Conservation (phyloP, 768 basidiomycete genomes). For the Mycena venus region DNA sequence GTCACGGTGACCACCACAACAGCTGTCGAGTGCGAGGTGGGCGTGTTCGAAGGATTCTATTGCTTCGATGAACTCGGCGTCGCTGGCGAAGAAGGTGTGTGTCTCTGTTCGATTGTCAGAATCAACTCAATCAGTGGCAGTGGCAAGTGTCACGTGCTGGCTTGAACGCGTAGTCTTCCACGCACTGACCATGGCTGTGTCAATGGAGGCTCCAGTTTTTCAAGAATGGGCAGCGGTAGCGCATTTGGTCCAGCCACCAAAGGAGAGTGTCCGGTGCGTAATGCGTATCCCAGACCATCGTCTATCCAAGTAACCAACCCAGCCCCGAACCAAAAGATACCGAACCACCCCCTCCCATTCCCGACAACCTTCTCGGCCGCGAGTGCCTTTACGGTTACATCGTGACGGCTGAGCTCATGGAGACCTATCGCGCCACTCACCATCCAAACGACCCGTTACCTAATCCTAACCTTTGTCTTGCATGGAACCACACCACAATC, state of each 20-base stretch:
- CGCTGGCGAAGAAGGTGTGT: too few relatives aligned
- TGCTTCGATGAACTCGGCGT: too few relatives aligned
- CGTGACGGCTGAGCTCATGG: background rate
- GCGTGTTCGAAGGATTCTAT: too few relatives aligned
- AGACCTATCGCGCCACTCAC: background rate
- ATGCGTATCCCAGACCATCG: constrained; percentile 2
- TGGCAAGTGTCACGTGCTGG: too few relatives aligned
- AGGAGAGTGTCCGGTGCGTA: background rate
- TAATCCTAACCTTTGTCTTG: background rate
- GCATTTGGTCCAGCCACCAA: background rate
- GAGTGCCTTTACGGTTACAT: constrained; percentile 11
- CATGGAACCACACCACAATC: background rate
- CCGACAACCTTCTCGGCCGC: background rate
- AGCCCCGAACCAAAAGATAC: background rate
- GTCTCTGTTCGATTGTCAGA: too few relatives aligned
- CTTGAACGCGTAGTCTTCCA: too few relatives aligned
- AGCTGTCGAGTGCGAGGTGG: too few relatives aligned
- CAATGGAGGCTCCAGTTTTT: background rate
- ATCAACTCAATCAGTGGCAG: too few relatives aligned
- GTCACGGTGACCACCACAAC: too few relatives aligned
- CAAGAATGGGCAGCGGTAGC: background rate
- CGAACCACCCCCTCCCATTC: constrained; percentile 7
- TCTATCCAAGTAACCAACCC: background rate
- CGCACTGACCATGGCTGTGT: background rate
- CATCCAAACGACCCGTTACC: background rate